Evolutionary conservation across 139 green algal genomes (phyloP), one percentile per base, ranked within the genome.

Genomic region (Tetratostichococcus sp.): DNA sequence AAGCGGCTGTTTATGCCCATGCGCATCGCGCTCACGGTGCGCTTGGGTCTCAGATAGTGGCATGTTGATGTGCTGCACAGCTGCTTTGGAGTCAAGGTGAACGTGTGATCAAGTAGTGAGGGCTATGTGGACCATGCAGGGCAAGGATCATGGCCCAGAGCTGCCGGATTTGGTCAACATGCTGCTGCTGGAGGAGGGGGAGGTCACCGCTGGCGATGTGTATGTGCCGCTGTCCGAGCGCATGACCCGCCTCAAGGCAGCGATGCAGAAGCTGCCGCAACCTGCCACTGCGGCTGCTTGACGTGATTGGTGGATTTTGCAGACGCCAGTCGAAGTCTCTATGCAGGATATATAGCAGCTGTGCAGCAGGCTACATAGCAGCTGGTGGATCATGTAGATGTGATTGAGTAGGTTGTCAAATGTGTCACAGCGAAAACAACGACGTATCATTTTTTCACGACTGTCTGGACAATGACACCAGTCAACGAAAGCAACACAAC

Each of bases 1-100:
- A 99, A 99, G 88, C 77, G 91, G 50, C 82, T 99, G 57, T 99
- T 98, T 81, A 98, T 99, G 96, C 96, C 96, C 22, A 83, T 96
- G 79, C 90, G 96, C 33, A 86, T 99, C 19, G 87, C 86, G 6
- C 73, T 99, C 67, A 99, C 95, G 21, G 96, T 93, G 39, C 69
- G 82, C 67, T 92, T 89, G 81, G 73, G 90, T 72, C 30, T 65
- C 5, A 31, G 34, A 25, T 21, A 8, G 2, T 65, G 35, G 22
- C 35, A 76, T 16, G 35, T 5, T 57, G n/a, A n/a, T n/a, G n/a
- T 25, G 62, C 30, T 31, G 3, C 30, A 69, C 22, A n/a, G n/a
- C n/a, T n/a, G n/a, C n/a, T n/a, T n/a, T n/a, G n/a, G n/a, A n/a
- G n/a, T n/a, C n/a, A n/a, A n/a, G n/a, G n/a, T n/a, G n/a, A n/a